Evolutionary conservation across 768 basidiomycete genomes (phyloP).

Genomic region (Tylopilus balloui): DNA sequence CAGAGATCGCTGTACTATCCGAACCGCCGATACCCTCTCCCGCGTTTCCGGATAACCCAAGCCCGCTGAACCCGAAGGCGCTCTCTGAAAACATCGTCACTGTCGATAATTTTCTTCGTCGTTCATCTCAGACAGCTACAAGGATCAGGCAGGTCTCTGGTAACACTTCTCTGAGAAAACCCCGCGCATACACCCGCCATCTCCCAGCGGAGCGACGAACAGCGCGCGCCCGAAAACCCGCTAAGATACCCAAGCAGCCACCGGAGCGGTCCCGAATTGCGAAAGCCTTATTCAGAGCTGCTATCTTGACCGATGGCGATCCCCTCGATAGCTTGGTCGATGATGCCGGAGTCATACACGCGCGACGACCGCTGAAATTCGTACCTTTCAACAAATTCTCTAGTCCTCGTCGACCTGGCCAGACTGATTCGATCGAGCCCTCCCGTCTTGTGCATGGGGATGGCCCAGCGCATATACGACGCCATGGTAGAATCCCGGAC

Average conservation of each 20-base stretch:
- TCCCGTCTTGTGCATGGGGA: not conserved
- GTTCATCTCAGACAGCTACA: not conserved
- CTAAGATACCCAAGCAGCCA: not conserved
- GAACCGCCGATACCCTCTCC: constrained; percentile 7
- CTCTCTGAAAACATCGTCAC: constrained; percentile 14
- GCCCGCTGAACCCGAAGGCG: not conserved
- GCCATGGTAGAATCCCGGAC: not conserved
- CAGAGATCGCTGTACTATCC: constrained; percentile 17
- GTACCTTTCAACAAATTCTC: constrained; percentile 25
- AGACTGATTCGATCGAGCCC: not conserved
- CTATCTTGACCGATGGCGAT: constrained; percentile 25
- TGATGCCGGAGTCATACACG: constrained; percentile 4
- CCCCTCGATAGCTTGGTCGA: constrained; percentile 17
- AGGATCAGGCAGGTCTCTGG: not conserved
- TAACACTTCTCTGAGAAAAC: not conserved
- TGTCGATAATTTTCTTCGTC: constrained; percentile 26
- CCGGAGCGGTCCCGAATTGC: constrained; percentile 5
- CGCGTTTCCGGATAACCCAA: not conserved
- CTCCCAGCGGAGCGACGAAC: not conserved
- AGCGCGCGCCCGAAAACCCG: not conserved
- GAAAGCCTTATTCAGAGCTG: constrained; percentile 22
- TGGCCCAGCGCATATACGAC: not conserved
- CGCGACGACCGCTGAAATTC: constrained; percentile 26
- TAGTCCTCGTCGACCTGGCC: not conserved
- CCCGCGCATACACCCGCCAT: constrained; percentile 21